phyloP scores from a whole-genome alignment of 371 early-diverging fungal genomes.

The Blakeslea trispora region DNA sequence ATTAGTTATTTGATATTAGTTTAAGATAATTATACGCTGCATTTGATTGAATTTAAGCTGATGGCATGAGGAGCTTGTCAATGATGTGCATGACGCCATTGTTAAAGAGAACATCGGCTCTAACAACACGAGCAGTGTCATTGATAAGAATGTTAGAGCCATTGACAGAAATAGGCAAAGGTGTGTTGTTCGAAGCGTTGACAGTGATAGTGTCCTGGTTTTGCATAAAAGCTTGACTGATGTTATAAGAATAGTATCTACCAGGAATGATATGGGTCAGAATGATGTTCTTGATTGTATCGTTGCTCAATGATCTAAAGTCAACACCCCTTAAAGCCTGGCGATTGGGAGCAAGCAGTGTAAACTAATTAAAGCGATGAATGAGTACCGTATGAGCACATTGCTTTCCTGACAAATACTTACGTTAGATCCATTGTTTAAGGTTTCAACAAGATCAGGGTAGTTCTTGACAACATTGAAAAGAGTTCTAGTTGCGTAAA shows the following conservation, averaged over 20 bases:
- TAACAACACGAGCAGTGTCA: constrained; percentile 33
- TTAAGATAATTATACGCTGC: too few species aligned
- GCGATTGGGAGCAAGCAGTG: constrained; percentile 40
- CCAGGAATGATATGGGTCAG: constrained; percentile 41
- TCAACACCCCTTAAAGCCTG: constrained; percentile 21
- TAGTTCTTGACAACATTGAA: constrained; percentile 7
- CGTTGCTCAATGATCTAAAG: constrained; percentile 1
- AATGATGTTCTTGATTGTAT: constrained; percentile 22
- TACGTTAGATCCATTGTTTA: constrained; percentile 36
- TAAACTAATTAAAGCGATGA: constrained; percentile 24
- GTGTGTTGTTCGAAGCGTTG: constrained; percentile 11
- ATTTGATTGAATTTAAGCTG: constrained; percentile 1
- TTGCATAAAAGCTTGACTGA: constrained; percentile 27
- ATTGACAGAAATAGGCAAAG: constrained; percentile 20
- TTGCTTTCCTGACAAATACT: not conserved
- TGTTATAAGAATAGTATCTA: constrained; percentile 38
- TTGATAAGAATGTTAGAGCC: constrained; percentile 28
- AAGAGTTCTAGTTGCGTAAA: constrained; percentile 14
- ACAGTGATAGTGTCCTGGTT: constrained; percentile 12
- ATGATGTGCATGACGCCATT: constrained; percentile 56
- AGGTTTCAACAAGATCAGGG: constrained; percentile 12
- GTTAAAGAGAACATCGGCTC: constrained; percentile 39
- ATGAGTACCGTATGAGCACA: not conserved
- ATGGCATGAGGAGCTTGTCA: constrained; percentile 24
- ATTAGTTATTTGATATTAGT: too few species aligned